These are phyloP conservation scores for Termitomyces sp. DNA, from an alignment of 768 basidiomycete species.

Conservation along the genomic window DNA sequence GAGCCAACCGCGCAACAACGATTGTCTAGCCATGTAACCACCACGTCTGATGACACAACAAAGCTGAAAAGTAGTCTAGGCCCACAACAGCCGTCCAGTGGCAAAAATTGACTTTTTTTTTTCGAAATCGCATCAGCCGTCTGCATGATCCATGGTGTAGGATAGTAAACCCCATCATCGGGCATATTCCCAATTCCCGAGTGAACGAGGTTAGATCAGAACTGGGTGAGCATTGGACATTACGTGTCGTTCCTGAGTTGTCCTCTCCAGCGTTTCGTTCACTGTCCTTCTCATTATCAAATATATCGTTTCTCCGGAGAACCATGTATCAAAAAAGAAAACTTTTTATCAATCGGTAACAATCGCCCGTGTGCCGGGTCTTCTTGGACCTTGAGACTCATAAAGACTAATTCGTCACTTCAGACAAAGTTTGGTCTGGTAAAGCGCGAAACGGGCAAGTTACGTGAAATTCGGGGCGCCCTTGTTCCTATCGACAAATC, in stretches of 20 bases:
- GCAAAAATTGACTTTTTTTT: neutral
- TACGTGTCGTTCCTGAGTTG: conserved; percentile 9
- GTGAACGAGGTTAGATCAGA: neutral
- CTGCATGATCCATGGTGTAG: neutral
- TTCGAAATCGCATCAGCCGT: neutral
- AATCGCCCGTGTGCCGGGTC: neutral
- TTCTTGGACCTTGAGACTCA: neutral
- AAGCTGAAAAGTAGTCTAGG: neutral
- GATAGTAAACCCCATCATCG: neutral
- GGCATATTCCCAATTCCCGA: neutral
- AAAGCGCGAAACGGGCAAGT: neutral
- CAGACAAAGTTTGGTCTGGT: neutral
- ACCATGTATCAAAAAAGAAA: neutral
- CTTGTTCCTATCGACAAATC: neutral
- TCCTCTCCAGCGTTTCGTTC: neutral
- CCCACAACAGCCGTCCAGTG: neutral
- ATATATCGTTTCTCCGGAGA: neutral
- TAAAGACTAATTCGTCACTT: neutral
- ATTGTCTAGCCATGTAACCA: too few relatives aligned
- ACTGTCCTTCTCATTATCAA: neutral
- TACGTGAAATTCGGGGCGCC: conserved; percentile 11
- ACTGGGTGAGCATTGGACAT: neutral
- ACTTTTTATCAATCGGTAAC: neutral
- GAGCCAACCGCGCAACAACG: neutral
- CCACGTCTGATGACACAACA: too few relatives aligned